Evolutionary conservation across 768 basidiomycete genomes (phyloP).

Genomic region (Hygrocybe punicea): DNA sequence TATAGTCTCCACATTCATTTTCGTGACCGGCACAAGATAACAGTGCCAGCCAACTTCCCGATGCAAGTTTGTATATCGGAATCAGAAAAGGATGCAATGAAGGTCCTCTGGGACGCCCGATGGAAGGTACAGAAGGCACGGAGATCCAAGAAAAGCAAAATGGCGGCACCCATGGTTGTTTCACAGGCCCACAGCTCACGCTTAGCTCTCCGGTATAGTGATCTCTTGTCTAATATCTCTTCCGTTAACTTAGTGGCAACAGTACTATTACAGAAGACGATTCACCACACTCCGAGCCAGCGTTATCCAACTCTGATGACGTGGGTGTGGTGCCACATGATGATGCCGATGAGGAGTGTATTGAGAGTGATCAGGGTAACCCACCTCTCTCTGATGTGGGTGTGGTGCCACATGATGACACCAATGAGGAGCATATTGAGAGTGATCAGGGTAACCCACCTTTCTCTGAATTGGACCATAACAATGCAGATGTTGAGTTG

Average conservation of each 20-base stretch:
- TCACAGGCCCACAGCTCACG: not conserved
- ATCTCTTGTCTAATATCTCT: not conserved
- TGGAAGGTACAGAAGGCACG: not conserved
- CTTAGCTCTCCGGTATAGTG: not conserved
- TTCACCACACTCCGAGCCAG: not conserved
- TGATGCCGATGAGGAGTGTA: not conserved
- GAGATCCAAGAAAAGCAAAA: not conserved
- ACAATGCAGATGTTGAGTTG: not conserved
- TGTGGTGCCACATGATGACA: not conserved
- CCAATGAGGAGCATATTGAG: not conserved
- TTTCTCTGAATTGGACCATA: not conserved
- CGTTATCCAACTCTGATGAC: not conserved
- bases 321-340: not conserved
- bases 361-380: not conserved
- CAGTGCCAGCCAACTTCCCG: too few relatives aligned
- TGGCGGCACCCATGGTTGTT: not conserved
- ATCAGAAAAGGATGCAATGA: not conserved
- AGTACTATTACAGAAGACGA: not conserved
- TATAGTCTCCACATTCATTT: too few relatives aligned
- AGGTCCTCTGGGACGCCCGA: not conserved
- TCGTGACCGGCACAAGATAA: too few relatives aligned
- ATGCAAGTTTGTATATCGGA: too few relatives aligned
- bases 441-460: not conserved
- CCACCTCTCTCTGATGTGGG: not conserved
- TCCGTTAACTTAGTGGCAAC: not conserved